These are phyloP conservation scores for Pichia sporocuriosa DNA, from an alignment of 805 yeast species.

Conservation along the genomic window DNA sequence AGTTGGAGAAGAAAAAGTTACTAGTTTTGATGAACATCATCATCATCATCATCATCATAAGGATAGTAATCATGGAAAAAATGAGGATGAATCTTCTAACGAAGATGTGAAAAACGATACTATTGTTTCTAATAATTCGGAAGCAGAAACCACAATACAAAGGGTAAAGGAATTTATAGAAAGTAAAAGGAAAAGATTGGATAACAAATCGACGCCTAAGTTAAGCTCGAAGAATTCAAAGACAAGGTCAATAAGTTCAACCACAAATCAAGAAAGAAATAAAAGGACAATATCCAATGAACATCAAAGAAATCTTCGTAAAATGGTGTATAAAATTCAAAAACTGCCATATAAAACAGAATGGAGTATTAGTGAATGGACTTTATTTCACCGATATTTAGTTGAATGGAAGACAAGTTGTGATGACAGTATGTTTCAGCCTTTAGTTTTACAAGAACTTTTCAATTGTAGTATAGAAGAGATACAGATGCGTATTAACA, in stretches of 20 bases:
- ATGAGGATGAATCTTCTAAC: too few relatives aligned
- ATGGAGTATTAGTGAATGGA: slow-evolving; percentile 25
- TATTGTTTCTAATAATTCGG: not conserved
- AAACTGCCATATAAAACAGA: slow-evolving; percentile 9
- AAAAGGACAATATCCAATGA: not conserved
- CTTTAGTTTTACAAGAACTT: slow-evolving; percentile 7
- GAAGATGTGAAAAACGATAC: not conserved
- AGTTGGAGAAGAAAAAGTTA: slow-evolving; percentile 1
- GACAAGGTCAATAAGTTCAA: not conserved
- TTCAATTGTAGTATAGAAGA: slow-evolving; percentile 24
- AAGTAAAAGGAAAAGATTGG: slow-evolving; percentile 5
- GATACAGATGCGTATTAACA: slow-evolving; percentile 17
- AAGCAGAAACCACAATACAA: slow-evolving; percentile 19
- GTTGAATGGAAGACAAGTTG: slow-evolving; percentile 17
- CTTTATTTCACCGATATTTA: slow-evolving; percentile 17
- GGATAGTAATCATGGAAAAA: not conserved
- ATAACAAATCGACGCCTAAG: not conserved
- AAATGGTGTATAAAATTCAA: slow-evolving; percentile 7
- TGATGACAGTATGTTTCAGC: slow-evolving; percentile 10
- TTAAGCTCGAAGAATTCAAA: not conserved
- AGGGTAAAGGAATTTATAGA: slow-evolving; percentile 21
- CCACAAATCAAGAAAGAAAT: not conserved
- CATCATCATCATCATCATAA: too few relatives aligned
- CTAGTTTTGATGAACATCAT: slow-evolving; percentile 1
- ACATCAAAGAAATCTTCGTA: slow-evolving; percentile 1